phyloP scores from a whole-genome alignment of 805 yeast genomes.

The Metschnikowia continentalis region DNA sequence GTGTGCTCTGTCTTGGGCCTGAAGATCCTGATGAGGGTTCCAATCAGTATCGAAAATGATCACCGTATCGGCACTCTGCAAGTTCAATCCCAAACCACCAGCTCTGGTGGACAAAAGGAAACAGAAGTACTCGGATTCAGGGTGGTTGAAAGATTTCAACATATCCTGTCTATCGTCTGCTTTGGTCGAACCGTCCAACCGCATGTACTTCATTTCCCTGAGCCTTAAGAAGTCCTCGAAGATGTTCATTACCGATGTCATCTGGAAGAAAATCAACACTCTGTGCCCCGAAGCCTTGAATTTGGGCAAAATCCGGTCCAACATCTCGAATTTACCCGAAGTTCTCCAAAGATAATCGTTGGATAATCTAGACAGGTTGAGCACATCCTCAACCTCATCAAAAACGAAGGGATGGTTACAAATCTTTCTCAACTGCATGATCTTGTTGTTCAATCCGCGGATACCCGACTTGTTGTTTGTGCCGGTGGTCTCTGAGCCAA shows the following conservation, averaged over 20 bases:
- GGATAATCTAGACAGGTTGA: conserved; percentile 59
- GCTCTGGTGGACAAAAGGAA: conserved; percentile 81
- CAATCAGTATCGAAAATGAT: conserved; percentile 85
- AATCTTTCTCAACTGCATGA: conserved; percentile 81
- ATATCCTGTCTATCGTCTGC: conserved; percentile 78
- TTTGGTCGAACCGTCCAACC: conserved; percentile 80
- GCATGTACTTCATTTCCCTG: conserved; percentile 62
- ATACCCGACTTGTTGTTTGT: conserved; percentile 53
- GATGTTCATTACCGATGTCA: conserved; percentile 87
- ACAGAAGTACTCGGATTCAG: conserved; percentile 71
- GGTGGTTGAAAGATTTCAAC: conserved; percentile 72
- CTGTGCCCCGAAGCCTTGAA: conserved; percentile 72
- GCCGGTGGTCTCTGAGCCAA: conserved; percentile 58
- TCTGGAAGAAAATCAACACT: conserved; percentile 78
- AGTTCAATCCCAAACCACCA: conserved; percentile 82
- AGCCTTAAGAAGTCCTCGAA: conserved; percentile 79
- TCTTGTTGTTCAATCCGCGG: conserved; percentile 74
- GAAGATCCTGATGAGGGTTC: conserved; percentile 91
- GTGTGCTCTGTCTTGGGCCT: conserved; percentile 88
- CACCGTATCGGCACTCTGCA: conserved; percentile 86
- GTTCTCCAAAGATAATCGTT: conserved; percentile 70
- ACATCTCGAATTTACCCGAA: conserved; percentile 75
- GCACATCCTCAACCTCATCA: conserved; percentile 71
- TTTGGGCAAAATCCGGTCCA: conserved; percentile 73
- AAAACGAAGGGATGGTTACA: conserved; percentile 87